Percentiles rank a stretch among this genome's conserved stretches.
phyloP scores from a whole-genome alignment of 345 rosid genomes.

The Sisymbrium irio region DNA sequence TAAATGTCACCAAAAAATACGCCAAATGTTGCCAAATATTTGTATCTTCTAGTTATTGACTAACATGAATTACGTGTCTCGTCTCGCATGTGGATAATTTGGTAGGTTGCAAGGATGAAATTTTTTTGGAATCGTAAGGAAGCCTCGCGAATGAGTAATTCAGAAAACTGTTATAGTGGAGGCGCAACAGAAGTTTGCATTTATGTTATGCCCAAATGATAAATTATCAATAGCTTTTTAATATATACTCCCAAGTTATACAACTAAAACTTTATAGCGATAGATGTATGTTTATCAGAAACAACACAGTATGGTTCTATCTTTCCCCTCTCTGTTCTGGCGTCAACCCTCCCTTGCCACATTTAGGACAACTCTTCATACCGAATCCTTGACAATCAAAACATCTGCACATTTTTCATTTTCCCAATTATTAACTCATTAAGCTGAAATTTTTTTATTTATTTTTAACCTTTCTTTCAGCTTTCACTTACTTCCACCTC shows the following conservation, averaged over 20 bases:
- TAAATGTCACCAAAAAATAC: neutral
- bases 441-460: neutral
- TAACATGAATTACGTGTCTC: neutral
- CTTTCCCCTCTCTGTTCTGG: slow-evolving; percentile 81
- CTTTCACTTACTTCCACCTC: slow-evolving; percentile 72
- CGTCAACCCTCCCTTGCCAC: slow-evolving; percentile 72
- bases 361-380: slow-evolving; percentile 62
- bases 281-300: neutral
- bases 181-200: neutral
- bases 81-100: neutral
- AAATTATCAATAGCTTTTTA: neutral
- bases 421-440: neutral
- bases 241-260: neutral
- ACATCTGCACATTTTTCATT: slow-evolving; percentile 46
- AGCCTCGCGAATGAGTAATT: neutral
- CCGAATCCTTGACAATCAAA: slow-evolving; percentile 89
- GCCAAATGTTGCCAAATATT: neutral
- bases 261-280: neutral
- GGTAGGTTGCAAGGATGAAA: neutral
- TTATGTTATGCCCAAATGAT: neutral
- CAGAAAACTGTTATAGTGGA: neutral
- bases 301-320: slow-evolving; percentile 20
- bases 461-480: neutral
- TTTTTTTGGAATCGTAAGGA: neutral
- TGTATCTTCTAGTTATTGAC: neutral